Percentiles rank a stretch among this genome's conserved stretches.
Evolutionary conservation across 208 protist genomes (phyloP).

Genomic region (Acanthamoeba divionensis): DNA sequence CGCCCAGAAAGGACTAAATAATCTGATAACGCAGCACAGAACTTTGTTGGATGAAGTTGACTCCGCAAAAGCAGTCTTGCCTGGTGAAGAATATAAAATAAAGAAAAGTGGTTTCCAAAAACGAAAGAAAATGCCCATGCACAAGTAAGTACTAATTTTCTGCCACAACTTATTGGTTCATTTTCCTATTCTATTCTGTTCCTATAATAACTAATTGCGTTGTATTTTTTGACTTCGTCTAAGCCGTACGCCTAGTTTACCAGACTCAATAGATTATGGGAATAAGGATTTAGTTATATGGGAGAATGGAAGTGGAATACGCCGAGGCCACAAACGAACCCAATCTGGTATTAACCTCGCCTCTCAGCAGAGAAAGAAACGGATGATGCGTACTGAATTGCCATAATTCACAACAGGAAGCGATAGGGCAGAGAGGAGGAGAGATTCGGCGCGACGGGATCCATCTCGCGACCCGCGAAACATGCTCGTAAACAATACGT

Average conservation of each 20-base stretch:
- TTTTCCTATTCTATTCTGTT: neutral
- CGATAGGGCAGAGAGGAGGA: too few species aligned
- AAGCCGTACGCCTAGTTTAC: neutral
- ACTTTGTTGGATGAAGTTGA: constrained; percentile 11
- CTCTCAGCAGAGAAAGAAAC: neutral
- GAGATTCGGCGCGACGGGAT: too few species aligned
- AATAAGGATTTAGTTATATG: too few species aligned
- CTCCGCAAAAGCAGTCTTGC: neutral
- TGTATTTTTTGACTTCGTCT: neutral
- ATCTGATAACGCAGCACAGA: neutral
- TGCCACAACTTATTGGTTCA: neutral
- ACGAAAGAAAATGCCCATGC: too few species aligned
- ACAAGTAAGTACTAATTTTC: neutral
- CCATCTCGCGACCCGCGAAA: neutral
- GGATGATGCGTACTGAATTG: too few species aligned
- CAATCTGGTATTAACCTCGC: neutral
- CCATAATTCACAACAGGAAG: too few species aligned
- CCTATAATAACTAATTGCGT: neutral
- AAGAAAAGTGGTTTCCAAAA: too few species aligned
- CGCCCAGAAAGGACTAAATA: neutral
- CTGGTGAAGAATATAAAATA: too few species aligned
- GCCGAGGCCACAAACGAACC: too few species aligned
- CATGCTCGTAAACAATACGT: neutral
- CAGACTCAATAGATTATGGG: too few species aligned
- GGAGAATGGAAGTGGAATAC: too few species aligned